phyloP scores from a whole-genome alignment of 192 early-diverging fungal genomes.

The Dissophora ornata region DNA sequence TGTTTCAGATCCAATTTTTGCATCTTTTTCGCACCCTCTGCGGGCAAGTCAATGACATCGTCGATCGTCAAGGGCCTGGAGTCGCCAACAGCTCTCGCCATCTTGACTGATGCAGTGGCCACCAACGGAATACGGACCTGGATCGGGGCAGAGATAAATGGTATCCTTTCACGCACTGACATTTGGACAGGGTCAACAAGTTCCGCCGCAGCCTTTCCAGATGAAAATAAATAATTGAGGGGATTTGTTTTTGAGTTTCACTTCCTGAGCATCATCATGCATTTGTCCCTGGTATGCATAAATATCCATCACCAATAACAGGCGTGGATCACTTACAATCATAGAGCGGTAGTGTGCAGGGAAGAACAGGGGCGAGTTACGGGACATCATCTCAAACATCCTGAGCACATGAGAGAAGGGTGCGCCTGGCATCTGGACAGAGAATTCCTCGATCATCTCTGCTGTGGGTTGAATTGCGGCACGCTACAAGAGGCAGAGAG shows the following conservation, averaged over 20 bases:
- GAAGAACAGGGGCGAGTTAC: slow-evolving; percentile 39
- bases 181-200: slow-evolving; percentile 31
- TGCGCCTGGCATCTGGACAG: slow-evolving; percentile 35
- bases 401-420: slow-evolving; percentile 41
- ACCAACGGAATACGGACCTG: slow-evolving; percentile 23
- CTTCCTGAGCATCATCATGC: too few relatives aligned
- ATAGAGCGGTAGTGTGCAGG: slow-evolving; percentile 19
- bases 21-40: background rate
- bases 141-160: slow-evolving; percentile 55
- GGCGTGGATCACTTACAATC: slow-evolving; percentile 31
- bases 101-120: slow-evolving; percentile 20
- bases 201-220: slow-evolving; percentile 18
- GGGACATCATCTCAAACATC: slow-evolving; percentile 43
- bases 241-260: too few relatives aligned
- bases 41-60: slow-evolving; percentile 64
- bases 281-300: too few relatives aligned
- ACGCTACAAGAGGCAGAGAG: slow-evolving; percentile 5
- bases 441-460: slow-evolving; percentile 38
- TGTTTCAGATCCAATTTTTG: slow-evolving; percentile 37
- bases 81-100: slow-evolving; percentile 22
- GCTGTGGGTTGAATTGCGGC: slow-evolving; percentile 39
- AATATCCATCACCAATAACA: too few relatives aligned
- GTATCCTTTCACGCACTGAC: slow-evolving; percentile 31
- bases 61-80: slow-evolving; percentile 57
- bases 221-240: background rate